phyloP scores from a whole-genome alignment of 2,329 filamentous ascomycete genomes.

The Cercospora canescens region DNA sequence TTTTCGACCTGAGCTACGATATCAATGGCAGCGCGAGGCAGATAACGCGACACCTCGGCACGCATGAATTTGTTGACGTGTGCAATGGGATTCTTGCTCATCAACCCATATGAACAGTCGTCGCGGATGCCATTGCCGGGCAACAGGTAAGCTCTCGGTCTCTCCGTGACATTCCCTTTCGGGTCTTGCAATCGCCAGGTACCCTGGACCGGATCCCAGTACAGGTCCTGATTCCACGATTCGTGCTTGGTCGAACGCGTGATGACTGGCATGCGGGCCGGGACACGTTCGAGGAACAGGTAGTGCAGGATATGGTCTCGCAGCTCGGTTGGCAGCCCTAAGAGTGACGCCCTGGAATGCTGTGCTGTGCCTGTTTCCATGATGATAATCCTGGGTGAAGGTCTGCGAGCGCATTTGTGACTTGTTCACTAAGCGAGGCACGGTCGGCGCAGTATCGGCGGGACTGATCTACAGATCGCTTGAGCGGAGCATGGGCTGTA shows the following conservation, averaged over 20 bases:
- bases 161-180: not conserved
- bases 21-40: slow-evolving; percentile 4
- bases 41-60: not conserved
- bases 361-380: not conserved
- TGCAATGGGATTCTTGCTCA: not conserved
- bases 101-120: not conserved
- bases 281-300: slow-evolving; percentile 1
- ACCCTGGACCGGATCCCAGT: slow-evolving; percentile 1
- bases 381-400: too few relatives aligned
- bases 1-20: slow-evolving; percentile 1
- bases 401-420: too few relatives aligned
- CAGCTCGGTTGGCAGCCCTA: slow-evolving; percentile 4
- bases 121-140: not conserved
- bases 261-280: not conserved
- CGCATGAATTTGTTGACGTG: not conserved
- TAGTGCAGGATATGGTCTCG: slow-evolving; percentile 5
- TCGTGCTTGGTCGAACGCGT: not conserved
- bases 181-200: slow-evolving; percentile 3
- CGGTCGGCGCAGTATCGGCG: not conserved
- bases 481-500: too few relatives aligned
- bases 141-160: slow-evolving; percentile 4
- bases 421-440: not conserved
- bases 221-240: not conserved
- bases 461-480: not conserved
- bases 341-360: not conserved